Conservation (phyloP, 2,329 filamentous ascomycete genomes). For the Diaporthe sp. region DNA sequence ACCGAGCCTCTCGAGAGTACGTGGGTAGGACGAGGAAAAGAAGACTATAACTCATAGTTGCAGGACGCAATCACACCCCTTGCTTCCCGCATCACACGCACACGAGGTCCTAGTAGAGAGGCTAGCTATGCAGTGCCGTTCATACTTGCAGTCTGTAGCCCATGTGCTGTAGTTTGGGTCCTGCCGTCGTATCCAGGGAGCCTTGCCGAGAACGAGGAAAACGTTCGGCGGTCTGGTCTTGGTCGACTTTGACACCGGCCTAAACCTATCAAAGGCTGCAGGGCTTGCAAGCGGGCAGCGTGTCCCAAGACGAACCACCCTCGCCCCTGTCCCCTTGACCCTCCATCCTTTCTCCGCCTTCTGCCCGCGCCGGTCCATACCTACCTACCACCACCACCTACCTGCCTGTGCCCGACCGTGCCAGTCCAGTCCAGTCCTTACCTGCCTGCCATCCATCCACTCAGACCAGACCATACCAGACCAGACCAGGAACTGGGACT, state of each 20-base stretch:
- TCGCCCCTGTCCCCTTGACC: constrained; percentile 29
- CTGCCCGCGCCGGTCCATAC: constrained; percentile 16
- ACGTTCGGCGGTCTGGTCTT: constrained; percentile 33
- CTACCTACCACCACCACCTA: not conserved
- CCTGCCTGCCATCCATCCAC: constrained; percentile 14
- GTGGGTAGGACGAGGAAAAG: not conserved
- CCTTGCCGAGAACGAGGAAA: constrained; percentile 32
- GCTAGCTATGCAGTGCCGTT: not conserved
- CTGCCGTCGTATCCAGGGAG: constrained; percentile 30
- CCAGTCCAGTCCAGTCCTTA: not conserved
- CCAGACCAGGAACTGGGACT: constrained; percentile 24
- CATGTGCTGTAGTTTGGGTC: constrained; percentile 1
- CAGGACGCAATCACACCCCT: constrained; percentile 2
- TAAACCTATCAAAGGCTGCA: constrained; percentile 34
- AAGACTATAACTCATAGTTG: too few species aligned
- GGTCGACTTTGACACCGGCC: constrained; percentile 27
- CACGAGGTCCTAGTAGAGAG: not conserved
- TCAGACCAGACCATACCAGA: constrained; percentile 16
- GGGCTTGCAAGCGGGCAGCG: constrained; percentile 32
- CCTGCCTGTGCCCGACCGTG: constrained; percentile 6
- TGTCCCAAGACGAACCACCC: constrained; percentile 31
- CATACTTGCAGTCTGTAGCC: constrained; percentile 5
- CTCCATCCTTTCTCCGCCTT: constrained; percentile 36
- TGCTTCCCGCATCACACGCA: not conserved
- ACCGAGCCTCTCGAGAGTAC: too few species aligned